Evolutionary conservation across 2,329 filamentous ascomycete genomes (phyloP).

Genomic region (Monosporascus sp.): DNA sequence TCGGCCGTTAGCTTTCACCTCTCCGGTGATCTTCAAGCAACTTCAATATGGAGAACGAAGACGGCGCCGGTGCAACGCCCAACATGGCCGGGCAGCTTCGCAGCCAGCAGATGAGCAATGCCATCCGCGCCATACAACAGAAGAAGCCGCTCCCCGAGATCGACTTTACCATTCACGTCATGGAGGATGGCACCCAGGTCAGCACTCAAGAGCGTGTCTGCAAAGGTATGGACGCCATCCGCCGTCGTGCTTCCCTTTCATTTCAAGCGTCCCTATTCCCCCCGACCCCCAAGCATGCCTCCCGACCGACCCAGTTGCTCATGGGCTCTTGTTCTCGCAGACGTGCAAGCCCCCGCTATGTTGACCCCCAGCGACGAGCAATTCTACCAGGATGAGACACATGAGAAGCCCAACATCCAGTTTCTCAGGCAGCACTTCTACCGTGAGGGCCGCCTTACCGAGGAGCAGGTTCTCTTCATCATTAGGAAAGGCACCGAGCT

Average conservation of each 20-base stretch:
- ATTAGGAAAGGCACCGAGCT: slow-evolving; percentile 83
- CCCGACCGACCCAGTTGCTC: slow-evolving; percentile 15
- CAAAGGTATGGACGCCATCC: slow-evolving; percentile 67
- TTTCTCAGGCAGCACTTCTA: slow-evolving; percentile 99
- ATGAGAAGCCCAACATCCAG: slow-evolving; percentile 81
- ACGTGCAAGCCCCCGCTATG: slow-evolving; percentile 96
- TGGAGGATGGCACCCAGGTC: slow-evolving; percentile 95
- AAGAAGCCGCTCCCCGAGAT: slow-evolving; percentile 97
- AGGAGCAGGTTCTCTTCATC: slow-evolving; percentile 97
- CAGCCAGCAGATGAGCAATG: slow-evolving; percentile 73
- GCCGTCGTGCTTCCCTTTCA: too few relatives aligned
- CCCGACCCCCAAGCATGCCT: slow-evolving; percentile 9
- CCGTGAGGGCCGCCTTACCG: slow-evolving; percentile 90
- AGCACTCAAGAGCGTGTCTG: slow-evolving; percentile 94
- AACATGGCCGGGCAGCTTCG: slow-evolving; percentile 39
- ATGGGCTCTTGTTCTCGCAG: slow-evolving; percentile 40
- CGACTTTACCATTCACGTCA: slow-evolving; percentile 95
- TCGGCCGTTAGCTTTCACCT: too few relatives aligned
- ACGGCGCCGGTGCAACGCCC: background rate
- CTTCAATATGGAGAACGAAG: too few relatives aligned
- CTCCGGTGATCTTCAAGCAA: too few relatives aligned
- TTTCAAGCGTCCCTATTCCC: slow-evolving; percentile 11
- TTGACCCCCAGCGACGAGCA: slow-evolving; percentile 88
- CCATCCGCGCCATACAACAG: slow-evolving; percentile 83
- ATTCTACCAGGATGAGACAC: slow-evolving; percentile 85